Percentiles rank a stretch among this genome's conserved stretches.
phyloP scores from a whole-genome alignment of 78 protist species.

The Polysphondylium violaceum region DNA sequence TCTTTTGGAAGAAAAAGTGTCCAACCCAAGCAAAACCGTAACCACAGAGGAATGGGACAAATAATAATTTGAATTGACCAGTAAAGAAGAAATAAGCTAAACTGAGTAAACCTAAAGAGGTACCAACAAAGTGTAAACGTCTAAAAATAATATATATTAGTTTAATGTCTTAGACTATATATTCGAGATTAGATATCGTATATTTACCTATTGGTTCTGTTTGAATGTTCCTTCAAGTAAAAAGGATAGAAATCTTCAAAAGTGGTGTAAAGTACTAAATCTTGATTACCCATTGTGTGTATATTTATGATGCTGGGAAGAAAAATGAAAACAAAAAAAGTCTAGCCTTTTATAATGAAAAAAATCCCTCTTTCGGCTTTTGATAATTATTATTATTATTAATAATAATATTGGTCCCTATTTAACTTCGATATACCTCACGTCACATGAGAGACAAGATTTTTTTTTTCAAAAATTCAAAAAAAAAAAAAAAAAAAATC shows the following conservation, averaged over 20 bases:
- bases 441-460: too few relatives aligned
- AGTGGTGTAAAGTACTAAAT: slow-evolving; percentile 11
- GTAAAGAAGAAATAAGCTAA: slow-evolving; percentile 8
- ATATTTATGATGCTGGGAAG: slow-evolving; percentile 1
- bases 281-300: neutral
- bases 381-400: too few relatives aligned
- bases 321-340: too few relatives aligned
- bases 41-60: slow-evolving; percentile 40
- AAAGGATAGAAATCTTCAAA: slow-evolving; percentile 86
- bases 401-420: too few relatives aligned
- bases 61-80: neutral
- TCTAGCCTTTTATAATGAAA: too few relatives aligned
- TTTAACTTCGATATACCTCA: too few relatives aligned
- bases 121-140: slow-evolving; percentile 85
- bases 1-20: slow-evolving; percentile 87
- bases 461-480: too few relatives aligned
- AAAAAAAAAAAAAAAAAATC: too few relatives aligned
- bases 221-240: slow-evolving; percentile 84
- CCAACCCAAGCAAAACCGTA: slow-evolving; percentile 77
- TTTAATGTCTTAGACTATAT: neutral
- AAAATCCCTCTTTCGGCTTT: too few relatives aligned
- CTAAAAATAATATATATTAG: slow-evolving; percentile 5
- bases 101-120: slow-evolving; percentile 30
- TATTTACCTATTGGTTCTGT: slow-evolving; percentile 42
- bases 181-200: neutral